These are phyloP conservation scores for Saccharum hybrid DNA, from an alignment of 202 grass and related monocot species.

Conservation along the genomic window DNA sequence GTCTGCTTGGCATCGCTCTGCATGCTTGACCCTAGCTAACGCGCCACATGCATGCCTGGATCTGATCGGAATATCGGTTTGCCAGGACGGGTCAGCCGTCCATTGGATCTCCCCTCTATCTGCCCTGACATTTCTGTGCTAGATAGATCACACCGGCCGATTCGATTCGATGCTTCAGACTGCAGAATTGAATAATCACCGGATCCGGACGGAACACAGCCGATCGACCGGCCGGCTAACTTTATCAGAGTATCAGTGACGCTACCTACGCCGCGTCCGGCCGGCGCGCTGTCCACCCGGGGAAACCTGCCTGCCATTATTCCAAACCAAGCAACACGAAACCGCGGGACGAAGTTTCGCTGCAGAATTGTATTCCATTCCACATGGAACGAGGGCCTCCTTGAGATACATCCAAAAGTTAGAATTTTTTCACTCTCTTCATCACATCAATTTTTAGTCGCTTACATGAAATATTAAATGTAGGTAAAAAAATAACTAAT, in stretches of 20 bases:
- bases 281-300: background rate
- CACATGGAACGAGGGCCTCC: too few relatives aligned
- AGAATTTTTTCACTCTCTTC: too few relatives aligned
- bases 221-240: background rate
- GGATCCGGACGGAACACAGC: too few relatives aligned
- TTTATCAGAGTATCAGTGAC: background rate
- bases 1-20: too few relatives aligned
- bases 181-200: slow-evolving; percentile 13
- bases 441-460: too few relatives aligned
- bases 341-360: background rate
- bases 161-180: background rate
- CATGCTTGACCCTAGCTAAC: too few relatives aligned
- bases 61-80: background rate
- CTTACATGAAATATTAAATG: too few relatives aligned
- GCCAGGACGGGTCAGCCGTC: slow-evolving; percentile 19
- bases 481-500: too few relatives aligned
- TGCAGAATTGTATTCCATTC: background rate
- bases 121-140: too few relatives aligned
- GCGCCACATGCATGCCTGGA: background rate
- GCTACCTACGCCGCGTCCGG: background rate
- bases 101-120: background rate
- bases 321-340: slow-evolving; percentile 39
- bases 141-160: slow-evolving; percentile 27
- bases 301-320: background rate
- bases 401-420: too few relatives aligned